Percentiles rank a stretch among this genome's conserved stretches.
phyloP scores from a whole-genome alignment of 148 eudicot species.

The Vaccinium corymbosum region DNA sequence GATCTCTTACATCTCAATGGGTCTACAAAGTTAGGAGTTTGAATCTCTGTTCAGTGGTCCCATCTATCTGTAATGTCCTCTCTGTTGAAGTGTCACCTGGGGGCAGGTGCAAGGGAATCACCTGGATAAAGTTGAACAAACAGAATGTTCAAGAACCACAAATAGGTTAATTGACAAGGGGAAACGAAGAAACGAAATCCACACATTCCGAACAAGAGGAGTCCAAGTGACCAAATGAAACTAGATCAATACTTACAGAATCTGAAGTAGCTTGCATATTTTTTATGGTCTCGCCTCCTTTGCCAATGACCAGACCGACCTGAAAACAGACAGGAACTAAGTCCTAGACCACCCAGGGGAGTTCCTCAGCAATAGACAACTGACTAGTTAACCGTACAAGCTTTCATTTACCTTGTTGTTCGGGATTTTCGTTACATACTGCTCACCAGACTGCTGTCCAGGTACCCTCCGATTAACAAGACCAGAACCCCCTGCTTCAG shows the following conservation, averaged over 20 bases:
- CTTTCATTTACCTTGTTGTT: conserved; percentile 66
- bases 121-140: conserved; percentile 37
- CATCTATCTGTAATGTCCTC: conserved; percentile 92
- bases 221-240: not conserved
- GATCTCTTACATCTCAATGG: too few species aligned
- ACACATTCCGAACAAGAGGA: not conserved
- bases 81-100: conserved; percentile 82
- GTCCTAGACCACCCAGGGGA: conserved; percentile 11
- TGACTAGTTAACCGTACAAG: not conserved
- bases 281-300: conserved; percentile 97
- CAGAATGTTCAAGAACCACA: not conserved
- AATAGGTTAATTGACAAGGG: not conserved
- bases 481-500: conserved; percentile 81
- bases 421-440: conserved; percentile 55
- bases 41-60: conserved; percentile 50
- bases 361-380: not conserved
- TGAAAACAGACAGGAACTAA: conserved; percentile 26
- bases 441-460: conserved; percentile 56
- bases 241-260: not conserved
- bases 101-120: conserved; percentile 86
- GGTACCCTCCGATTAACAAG: conserved; percentile 51
- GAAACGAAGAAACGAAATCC: not conserved
- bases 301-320: conserved; percentile 97
- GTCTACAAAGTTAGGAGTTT: too few species aligned
- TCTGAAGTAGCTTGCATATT: conserved; percentile 71